Evolutionary conservation across 2,329 filamentous ascomycete genomes (phyloP).

Genomic region (Colletotrichum sp.): DNA sequence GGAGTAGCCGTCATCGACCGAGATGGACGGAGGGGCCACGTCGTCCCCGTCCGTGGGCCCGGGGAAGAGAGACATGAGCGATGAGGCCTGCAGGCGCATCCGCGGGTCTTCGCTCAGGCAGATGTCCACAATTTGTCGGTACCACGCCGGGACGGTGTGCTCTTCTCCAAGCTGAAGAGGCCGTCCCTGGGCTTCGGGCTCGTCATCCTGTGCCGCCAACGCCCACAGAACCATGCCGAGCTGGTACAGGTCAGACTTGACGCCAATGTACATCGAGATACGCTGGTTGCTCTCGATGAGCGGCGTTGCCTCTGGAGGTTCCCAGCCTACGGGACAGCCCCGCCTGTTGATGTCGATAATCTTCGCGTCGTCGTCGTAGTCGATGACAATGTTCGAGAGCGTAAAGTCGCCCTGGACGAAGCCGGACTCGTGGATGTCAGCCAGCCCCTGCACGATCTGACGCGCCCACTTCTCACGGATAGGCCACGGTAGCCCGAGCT

Average conservation of each 20-base stretch:
- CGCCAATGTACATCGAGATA: conserved; percentile 96
- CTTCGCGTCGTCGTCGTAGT: conserved; percentile 82
- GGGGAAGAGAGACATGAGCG: conserved; percentile 75
- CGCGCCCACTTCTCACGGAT: conserved; percentile 85
- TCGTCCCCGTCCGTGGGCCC: conserved; percentile 1
- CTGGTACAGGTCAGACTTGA: conserved; percentile 96
- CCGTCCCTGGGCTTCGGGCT: conserved; percentile 80
- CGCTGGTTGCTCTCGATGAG: conserved; percentile 88
- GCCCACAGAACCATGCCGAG: conserved; percentile 98
- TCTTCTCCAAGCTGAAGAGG: conserved; percentile 68
- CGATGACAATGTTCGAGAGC: conserved; percentile 94
- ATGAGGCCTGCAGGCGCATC: conserved; percentile 73
- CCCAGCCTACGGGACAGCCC: conserved; percentile 98
- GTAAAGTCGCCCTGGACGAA: conserved; percentile 99
- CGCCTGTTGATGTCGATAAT: conserved; percentile 98
- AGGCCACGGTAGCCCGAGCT: conserved; percentile 66
- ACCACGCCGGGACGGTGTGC: conserved; percentile 77
- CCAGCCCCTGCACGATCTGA: conserved; percentile 87
- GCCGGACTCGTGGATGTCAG: conserved; percentile 92
- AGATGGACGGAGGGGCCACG: conserved; percentile 35
- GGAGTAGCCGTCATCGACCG: conserved; percentile 44
- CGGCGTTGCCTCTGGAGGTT: conserved; percentile 86
- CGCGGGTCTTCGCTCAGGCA: conserved; percentile 81
- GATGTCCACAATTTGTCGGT: conserved; percentile 73
- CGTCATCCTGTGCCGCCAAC: conserved; percentile 84